phyloP scores from a whole-genome alignment of 1,284 basidiomycete species.

The Cutaneotrichosporon cavernicola region DNA sequence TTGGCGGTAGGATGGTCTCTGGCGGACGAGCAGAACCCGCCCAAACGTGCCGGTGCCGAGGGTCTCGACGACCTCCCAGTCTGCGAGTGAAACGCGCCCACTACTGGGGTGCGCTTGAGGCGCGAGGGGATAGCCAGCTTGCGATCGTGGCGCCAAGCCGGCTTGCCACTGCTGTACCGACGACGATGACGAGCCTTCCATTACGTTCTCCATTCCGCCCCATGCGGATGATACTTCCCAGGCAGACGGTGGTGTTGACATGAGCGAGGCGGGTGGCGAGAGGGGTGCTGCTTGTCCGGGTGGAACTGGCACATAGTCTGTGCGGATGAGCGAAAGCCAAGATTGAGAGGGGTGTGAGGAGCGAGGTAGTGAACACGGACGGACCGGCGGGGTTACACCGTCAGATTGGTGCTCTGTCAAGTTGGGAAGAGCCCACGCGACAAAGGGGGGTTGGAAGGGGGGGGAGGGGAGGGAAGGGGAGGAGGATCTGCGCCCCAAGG shows the following conservation, averaged over 20 bases:
- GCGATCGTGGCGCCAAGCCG: conserved; percentile 12
- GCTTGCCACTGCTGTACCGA: conserved; percentile 16
- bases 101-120: conserved; percentile 12
- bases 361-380: not conserved
- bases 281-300: conserved; percentile 30
- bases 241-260: conserved; percentile 41
- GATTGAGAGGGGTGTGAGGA: not conserved
- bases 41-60: conserved; percentile 55
- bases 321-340: not conserved
- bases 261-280: conserved; percentile 43
- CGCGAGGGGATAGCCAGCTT: not conserved
- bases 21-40: conserved; percentile 52
- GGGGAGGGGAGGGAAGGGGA: too few species aligned
- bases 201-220: conserved; percentile 28
- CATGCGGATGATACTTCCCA: conserved; percentile 39
- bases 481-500: not conserved
- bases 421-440: not conserved
- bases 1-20: conserved; percentile 50
- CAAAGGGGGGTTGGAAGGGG: too few species aligned
- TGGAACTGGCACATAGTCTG: conserved; percentile 26
- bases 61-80: conserved; percentile 54
- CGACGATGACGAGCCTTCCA: conserved; percentile 21
- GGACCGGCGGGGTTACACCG: not conserved
- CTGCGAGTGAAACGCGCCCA: conserved; percentile 40
- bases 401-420: not conserved